Base-by-base conservation (phyloP, 2,329 filamentous ascomycete species). In the Fusarium anthophilum region DNA sequence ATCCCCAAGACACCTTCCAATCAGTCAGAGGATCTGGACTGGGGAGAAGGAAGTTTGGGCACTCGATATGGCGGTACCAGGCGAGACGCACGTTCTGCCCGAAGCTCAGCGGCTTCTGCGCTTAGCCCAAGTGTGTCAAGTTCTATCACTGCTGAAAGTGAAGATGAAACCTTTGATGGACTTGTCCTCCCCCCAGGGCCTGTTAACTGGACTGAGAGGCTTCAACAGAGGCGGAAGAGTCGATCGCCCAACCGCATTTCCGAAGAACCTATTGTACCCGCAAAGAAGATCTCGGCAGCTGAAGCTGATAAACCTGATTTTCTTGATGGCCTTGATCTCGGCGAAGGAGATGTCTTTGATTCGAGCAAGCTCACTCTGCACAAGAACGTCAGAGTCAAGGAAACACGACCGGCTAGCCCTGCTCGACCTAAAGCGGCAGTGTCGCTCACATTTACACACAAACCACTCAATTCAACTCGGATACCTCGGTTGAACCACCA, bases 101-200 rank as follows among this genome's bases (percentile, higher is more conserved):
- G 94, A 78, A 96, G 94, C 84, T 98, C 95, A 2, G 96, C 94
- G 24, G 91, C 92, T 41, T 98, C 95, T 44, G 94, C 94, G 35
- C 89, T 98, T 81, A 98, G 96, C 80, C 96, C 96, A 20, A 98
- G 95, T 81, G 89, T 97, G 63, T 94, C 95, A 26, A 98, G 96
- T 82, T 96, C 94, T 73, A 91, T 97, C 76, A 98, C 95, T 4
- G 89, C 91, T 15, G 96, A 98, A 84, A 98, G 95, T 79, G 96
- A 98, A 80, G 95, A 98, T 76, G 96, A 98, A 81, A 93, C 93
- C 12, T 89, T 98, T 69, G 94, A 96, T 69, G 96, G 96, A n/a
- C 87, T 99, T 20, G 86, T 98, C 26, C 87, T 98, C 24, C 96
- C 96, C 0, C 88, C 89, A 61, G 95, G 95, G 2, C 94, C 94